These are phyloP conservation scores for Zygosaccharomyces gambellarensis DNA, from an alignment of 805 yeast species.

Conservation along the genomic window DNA sequence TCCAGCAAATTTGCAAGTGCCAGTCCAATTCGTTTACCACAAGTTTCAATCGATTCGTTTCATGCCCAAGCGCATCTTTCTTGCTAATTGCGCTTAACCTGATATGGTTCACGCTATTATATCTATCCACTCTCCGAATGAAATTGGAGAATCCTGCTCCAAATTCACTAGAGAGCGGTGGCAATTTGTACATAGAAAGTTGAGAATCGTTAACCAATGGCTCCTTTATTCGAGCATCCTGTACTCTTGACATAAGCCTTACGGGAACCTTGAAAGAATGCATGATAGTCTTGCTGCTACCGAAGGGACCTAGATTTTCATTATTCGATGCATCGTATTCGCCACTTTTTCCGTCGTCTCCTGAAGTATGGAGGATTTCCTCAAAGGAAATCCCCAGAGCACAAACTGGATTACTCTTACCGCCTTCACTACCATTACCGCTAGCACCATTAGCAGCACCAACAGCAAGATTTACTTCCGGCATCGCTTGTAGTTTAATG, in stretches of 20 bases:
- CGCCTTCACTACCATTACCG: slow-evolving; percentile 1
- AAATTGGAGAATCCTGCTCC: slow-evolving; percentile 45
- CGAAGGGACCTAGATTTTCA: slow-evolving; percentile 3
- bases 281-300: slow-evolving; percentile 39
- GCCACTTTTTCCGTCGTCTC: slow-evolving; percentile 9
- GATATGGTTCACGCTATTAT: slow-evolving; percentile 48
- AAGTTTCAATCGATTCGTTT: slow-evolving; percentile 19
- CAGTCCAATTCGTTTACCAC: slow-evolving; percentile 33
- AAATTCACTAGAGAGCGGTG: slow-evolving; percentile 29
- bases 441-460: neutral
- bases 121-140: slow-evolving; percentile 63
- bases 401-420: slow-evolving; percentile 23
- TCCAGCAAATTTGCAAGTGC: slow-evolving; percentile 34
- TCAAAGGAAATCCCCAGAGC: slow-evolving; percentile 31
- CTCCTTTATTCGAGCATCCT: slow-evolving; percentile 51
- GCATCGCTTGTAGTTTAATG: slow-evolving; percentile 26
- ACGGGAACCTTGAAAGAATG: slow-evolving; percentile 73
- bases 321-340: slow-evolving; percentile 2
- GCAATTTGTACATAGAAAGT: slow-evolving; percentile 48
- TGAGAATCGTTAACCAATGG: slow-evolving; percentile 57
- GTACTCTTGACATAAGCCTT: slow-evolving; percentile 50
- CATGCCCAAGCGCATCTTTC: slow-evolving; percentile 7
- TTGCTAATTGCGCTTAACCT: slow-evolving; percentile 41
- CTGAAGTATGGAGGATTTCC: slow-evolving; percentile 22
- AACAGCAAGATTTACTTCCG: slow-evolving; percentile 26